phyloP scores from a whole-genome alignment of 768 basidiomycete species.

The Xanthoconium stramineum region DNA sequence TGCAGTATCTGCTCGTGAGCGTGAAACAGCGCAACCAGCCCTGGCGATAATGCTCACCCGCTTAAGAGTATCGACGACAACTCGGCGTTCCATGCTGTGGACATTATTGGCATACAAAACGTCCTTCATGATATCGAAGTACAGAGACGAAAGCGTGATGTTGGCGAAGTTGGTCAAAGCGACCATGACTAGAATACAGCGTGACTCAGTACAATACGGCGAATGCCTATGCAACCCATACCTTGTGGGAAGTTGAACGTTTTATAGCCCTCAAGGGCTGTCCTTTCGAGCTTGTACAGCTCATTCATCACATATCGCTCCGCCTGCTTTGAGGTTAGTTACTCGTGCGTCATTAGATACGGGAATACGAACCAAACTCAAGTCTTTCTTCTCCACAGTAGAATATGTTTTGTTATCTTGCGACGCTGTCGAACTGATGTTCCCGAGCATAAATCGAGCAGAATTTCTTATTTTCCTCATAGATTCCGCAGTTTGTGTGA shows the following conservation, averaged over 20 bases:
- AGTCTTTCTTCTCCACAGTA: constrained; percentile 33
- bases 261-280: constrained; percentile 64
- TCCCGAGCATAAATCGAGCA: constrained; percentile 82
- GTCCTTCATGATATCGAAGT: constrained; percentile 92
- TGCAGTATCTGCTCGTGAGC: constrained; percentile 49
- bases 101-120: constrained; percentile 70
- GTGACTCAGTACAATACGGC: background rate
- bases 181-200: constrained; percentile 53
- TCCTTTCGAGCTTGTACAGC: constrained; percentile 66
- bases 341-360: background rate
- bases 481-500: constrained; percentile 71
- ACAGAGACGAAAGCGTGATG: constrained; percentile 81
- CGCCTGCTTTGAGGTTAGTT: constrained; percentile 43
- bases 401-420: background rate
- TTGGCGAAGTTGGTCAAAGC: constrained; percentile 77
- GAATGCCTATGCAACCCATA: constrained; percentile 25
- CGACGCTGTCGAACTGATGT: constrained; percentile 42
- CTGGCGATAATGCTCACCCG: constrained; percentile 43
- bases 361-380: constrained; percentile 58
- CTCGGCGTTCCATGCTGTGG: constrained; percentile 52
- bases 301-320: constrained; percentile 89
- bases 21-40: background rate
- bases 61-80: constrained; percentile 67
- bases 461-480: constrained; percentile 85
- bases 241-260: constrained; percentile 83